Base-by-base conservation (phyloP, 2,329 filamentous ascomycete species). In the Diaporthe vaccinii region DNA sequence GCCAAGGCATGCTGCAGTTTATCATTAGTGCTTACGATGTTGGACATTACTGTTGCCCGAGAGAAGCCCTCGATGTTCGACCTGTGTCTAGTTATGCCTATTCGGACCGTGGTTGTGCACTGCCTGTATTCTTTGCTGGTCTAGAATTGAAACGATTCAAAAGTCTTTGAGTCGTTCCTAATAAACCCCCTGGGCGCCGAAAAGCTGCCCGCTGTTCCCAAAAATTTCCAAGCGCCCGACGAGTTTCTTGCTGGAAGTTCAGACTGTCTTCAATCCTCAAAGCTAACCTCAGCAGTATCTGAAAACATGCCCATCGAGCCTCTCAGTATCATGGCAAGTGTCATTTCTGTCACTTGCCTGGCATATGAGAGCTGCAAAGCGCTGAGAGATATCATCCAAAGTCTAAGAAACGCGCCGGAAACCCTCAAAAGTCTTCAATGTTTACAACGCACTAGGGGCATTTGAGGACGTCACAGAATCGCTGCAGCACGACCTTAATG, bases 271-370 rank as follows among this genome's bases (percentile, higher is more conserved):
- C 28, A 31, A 57, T 20, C 15, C 1, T 31, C 12, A 31, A 31
- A 20, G 53, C 5, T 12, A 12, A 5, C 2, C 31, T 36, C 31
- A 10, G 14, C 4, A 0, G 0, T 22, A 36, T 58, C 31, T 20
- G 2, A 5, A 58, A 25, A 1, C 8, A 61, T 72, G 17, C 44
- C 44, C 7, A 46, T 46, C 17, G 70, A 72, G 20, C 57, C 70
- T 73, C 70, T 73, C 22, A 65, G 46, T n/a, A 65, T 73, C 57
- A 73, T 58, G 7, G 70, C 70, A 65, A 36, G 41, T 62, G 70
- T 73, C 17, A 73, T 73, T 44, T 34, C 22, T 22, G 20, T 73
- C 57, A 31, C 70, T 34, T 14, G 70, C 4, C 58, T 73, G 31
- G 51, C 57, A 8, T 73, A 22, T 4, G 17, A 62, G 25, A 73